Conservation (phyloP, 2,329 filamentous ascomycete genomes). For the Aspergillus pseudotamarii region DNA sequence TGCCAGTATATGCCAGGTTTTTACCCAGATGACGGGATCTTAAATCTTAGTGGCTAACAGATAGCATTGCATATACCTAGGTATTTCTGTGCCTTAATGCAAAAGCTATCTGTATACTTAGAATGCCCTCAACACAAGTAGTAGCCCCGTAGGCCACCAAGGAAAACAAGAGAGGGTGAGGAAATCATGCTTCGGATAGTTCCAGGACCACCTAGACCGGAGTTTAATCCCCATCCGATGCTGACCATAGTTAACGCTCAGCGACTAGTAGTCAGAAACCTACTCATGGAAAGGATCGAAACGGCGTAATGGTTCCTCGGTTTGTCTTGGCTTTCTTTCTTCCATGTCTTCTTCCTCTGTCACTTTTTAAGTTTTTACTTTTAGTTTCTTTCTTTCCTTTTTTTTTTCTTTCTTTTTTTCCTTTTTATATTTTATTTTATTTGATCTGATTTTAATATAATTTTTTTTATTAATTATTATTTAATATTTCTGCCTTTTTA, state of each 20-base stretch:
- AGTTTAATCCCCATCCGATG: slow-evolving; percentile 2
- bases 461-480: not conserved
- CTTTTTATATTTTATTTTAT: slow-evolving; percentile 3
- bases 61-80: not conserved
- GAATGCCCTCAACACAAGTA: not conserved
- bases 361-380: not conserved
- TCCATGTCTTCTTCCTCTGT: not conserved
- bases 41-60: not conserved
- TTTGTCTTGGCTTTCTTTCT: not conserved
- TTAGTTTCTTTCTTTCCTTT: too few species aligned
- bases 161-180: not conserved
- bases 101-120: not conserved
- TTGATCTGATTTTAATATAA: not conserved
- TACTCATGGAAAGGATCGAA: not conserved
- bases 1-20: not conserved
- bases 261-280: not conserved
- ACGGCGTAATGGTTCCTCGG: not conserved
- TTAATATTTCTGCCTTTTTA: not conserved
- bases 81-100: not conserved
- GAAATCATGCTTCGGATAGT: not conserved
- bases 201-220: not conserved
- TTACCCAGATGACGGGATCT: not conserved
- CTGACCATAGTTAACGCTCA: not conserved
- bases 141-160: not conserved
- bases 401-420: not conserved